Evolutionary conservation across 202 grass and related monocot genomes (phyloP).

Genomic region (Panicum virgatum): DNA sequence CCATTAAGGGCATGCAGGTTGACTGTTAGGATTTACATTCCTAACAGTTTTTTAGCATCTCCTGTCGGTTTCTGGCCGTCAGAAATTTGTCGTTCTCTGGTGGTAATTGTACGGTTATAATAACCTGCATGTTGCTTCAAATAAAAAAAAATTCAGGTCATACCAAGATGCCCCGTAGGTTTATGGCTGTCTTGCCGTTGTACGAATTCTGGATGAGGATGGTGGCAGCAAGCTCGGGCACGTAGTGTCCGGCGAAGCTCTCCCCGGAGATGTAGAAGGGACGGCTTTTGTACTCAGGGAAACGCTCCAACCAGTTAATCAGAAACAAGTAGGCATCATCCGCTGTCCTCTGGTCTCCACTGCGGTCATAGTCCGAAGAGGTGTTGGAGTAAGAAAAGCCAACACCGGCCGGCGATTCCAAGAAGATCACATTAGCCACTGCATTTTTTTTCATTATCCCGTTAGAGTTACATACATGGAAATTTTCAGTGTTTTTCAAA

Average conservation of each 20-base stretch:
- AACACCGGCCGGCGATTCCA: constrained; percentile 51
- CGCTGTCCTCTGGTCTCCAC: constrained; percentile 34
- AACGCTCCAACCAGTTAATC: constrained; percentile 48
- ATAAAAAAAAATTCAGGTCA: neutral
- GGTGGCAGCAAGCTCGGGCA: constrained; percentile 35
- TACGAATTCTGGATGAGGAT: constrained; percentile 35
- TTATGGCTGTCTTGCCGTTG: neutral
- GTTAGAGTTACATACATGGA: neutral
- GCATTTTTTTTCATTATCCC: neutral
- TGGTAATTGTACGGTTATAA: neutral
- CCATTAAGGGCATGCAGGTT: neutral
- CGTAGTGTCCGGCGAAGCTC: constrained; percentile 54
- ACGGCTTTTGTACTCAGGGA: constrained; percentile 47
- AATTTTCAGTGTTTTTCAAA: neutral
- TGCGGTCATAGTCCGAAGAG: constrained; percentile 22
- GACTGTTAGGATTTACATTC: no score
- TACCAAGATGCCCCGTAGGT: constrained; percentile 46
- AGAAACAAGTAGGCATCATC: constrained; percentile 30
- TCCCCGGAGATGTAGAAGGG: constrained; percentile 63
- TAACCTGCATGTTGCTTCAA: neutral
- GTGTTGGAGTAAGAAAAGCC: constrained; percentile 62
- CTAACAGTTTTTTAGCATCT: no score
- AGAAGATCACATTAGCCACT: constrained; percentile 61
- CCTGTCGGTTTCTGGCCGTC: no score
- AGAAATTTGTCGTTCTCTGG: no score